Evolutionary conservation across 2,329 filamentous ascomycete genomes (phyloP), one percentile per base, ranked within the genome.

Genomic region (Allantophomopsis cytisporea): DNA sequence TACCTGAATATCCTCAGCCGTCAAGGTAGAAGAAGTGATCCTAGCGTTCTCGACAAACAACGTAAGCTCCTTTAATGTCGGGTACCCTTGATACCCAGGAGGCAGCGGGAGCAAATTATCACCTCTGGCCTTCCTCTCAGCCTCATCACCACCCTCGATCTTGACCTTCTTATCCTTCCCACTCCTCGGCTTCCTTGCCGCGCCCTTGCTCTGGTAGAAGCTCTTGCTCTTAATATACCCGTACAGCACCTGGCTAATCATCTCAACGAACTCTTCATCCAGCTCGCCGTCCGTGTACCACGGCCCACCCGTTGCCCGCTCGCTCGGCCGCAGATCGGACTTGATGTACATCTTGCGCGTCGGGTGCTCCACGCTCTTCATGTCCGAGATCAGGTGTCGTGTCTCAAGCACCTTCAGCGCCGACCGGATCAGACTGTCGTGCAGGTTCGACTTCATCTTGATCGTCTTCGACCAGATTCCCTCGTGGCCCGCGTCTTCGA

Each of bases 301-400:
- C 7, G 86, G 83, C 2, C 91, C 91, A 36, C 91, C 91, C 0
- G 87, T 94, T 36, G 93, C 84, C 45, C 91, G 83, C 45, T 95
- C 88, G 39, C 81, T 85, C 0, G 91, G 89, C 10, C 78, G 76
- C 44, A 98, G 73, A 45, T 80, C 80, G 39, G 80, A 76, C 54
- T 94, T 80, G 71, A 98, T 94, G 68, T 91, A 98, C 73, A 94
- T 94, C 63, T 94, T 94, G 56, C 91, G 83, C 48, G 80, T 83
- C 20, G 86, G 85, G 54, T 83, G 80, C 62, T 94, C 87, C 60
- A 94, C 87, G 59, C 82, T 91, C 63, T 89, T 91, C 63, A 96
- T 87, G 42, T 80, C 77, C 53, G 83, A 83, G 58, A 98, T 87
- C 56, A 93, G 77, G 30, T 78, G 76, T 57, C 86, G 88, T 31